Evolutionary conservation across 2,329 filamentous ascomycete species (phyloP), one percentile per base, ranked within the genome.

Genomic region (Scopulariopsis brevicaulis): DNA sequence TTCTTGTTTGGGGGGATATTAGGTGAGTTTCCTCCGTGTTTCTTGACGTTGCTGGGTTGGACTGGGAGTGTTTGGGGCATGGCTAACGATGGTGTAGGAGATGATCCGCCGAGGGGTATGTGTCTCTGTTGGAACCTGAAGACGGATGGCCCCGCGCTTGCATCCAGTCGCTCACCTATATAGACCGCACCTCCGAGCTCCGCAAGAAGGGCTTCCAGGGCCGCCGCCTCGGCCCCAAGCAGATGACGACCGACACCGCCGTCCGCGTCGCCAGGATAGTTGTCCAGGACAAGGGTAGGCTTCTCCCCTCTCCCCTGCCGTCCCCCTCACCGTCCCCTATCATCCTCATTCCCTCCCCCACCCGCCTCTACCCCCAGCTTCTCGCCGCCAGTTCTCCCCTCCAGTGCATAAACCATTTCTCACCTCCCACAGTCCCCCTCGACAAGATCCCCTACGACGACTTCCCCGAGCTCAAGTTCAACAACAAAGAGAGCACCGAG

Each of bases 171-270:
- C 24, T 55, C 6, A 43, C 24, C 34, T 8, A 3, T 43, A 8
- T 59, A 95, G 93, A 97, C 73, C 86, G 94, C 61, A 99, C 94
- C 4, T 93, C 89, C n/a, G 94, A 99, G 71, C 76, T 99, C 65
- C 85, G 94, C 56, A 91, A 90, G 72, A 96, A 97, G 70, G 94
- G 94, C 3, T 99, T 96, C 66, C 79, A 86, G 59, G 91, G 93
- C 59, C 85, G 94, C 57, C 82, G 94, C 59, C 78, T 99, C 34
- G 94, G 94, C 0, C 90, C 93, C 8, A 86, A 92, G 65, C 94
- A 99, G 73, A 96, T 99, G 93, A 97, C 94, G 3, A 99, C 94
- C 4, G 94, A 99, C 70, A 99, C 94, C 22, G 94, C 94, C 4
- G 94, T 96, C 55, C 82, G 94, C 63, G 93, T 96, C 52, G 97